A percentile compares a stretch with the other conserved stretches of the same genome.
Evolutionary conservation across 306 rosid species (phyloP).

Genomic region (Sicyos edulis): DNA sequence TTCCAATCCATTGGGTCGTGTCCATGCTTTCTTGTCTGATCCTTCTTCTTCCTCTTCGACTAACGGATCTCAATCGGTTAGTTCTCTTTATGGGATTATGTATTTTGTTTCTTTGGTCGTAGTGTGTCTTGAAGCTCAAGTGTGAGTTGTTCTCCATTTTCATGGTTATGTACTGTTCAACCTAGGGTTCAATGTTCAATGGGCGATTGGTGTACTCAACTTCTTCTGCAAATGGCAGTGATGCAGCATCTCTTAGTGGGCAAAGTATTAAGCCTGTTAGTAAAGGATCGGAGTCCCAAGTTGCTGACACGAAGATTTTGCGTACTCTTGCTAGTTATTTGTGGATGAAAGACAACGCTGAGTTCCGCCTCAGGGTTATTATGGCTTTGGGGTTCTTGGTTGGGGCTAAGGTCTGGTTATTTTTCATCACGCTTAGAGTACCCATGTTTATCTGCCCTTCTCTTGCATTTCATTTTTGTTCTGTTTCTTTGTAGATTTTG

Average conservation of each 20-base stretch:
- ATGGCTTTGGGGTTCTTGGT: conserved; percentile 76
- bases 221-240: conserved; percentile 21
- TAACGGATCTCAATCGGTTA: conserved; percentile 26
- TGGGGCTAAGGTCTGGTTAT: conserved; percentile 71
- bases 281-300: conserved; percentile 29
- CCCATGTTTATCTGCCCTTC: neutral
- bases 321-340: conserved; percentile 77
- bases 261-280: conserved; percentile 19
- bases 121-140: neutral
- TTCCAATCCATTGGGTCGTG: conserved; percentile 14
- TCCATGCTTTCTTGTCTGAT: conserved; percentile 35
- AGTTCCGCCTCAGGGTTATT: conserved; percentile 70
- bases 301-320: conserved; percentile 53
- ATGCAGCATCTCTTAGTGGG: conserved; percentile 20
- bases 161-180: neutral
- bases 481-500: conserved; percentile 52
- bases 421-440: neutral
- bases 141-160: neutral
- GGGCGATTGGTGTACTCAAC: conserved; percentile 35
- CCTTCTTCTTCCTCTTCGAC: conserved; percentile 24
- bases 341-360: conserved; percentile 85
- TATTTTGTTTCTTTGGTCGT: neutral
- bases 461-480: neutral
- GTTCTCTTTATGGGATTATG: neutral
- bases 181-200: conserved; percentile 26